phyloP scores from a whole-genome alignment of 2,329 filamentous ascomycete genomes.

The Trichophyton equinum region DNA sequence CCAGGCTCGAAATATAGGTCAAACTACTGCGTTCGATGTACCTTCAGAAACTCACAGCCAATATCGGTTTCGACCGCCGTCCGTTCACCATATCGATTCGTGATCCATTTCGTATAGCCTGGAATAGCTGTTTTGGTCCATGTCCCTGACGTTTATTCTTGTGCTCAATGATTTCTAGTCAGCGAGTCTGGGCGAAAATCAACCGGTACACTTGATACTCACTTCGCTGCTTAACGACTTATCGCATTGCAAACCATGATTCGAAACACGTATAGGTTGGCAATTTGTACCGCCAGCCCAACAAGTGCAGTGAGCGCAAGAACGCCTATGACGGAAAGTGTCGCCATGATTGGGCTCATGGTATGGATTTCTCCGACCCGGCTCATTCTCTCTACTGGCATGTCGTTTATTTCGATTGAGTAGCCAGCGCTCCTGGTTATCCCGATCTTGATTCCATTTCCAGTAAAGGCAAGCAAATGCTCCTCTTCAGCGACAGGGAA shows the following conservation, averaged over 20 bases:
- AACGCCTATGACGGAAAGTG: background rate
- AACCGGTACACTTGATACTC: background rate
- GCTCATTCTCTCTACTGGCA: background rate
- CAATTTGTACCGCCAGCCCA: background rate
- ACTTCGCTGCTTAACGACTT: background rate
- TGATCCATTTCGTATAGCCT: too few relatives aligned
- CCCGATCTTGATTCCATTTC: background rate
- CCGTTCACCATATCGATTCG: too few relatives aligned
- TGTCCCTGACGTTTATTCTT: too few relatives aligned
- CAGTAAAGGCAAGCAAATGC: background rate
- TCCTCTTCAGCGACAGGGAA: background rate
- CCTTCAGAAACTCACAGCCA: too few relatives aligned
- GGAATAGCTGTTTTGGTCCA: too few relatives aligned
- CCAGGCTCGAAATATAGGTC: too few relatives aligned
- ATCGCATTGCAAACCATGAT: background rate
- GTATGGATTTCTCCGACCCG: background rate
- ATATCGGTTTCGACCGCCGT: too few relatives aligned
- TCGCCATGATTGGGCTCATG: background rate
- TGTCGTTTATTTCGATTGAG: background rate
- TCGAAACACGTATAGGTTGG: background rate
- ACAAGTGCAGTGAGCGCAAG: background rate
- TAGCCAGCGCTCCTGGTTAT: background rate
- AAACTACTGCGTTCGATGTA: too few relatives aligned
- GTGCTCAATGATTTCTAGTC: too few relatives aligned
- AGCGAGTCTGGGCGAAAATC: too few relatives aligned